Conservation (phyloP, 163 green algal species). For the Chlamydomonas reinhardtii region DNA sequence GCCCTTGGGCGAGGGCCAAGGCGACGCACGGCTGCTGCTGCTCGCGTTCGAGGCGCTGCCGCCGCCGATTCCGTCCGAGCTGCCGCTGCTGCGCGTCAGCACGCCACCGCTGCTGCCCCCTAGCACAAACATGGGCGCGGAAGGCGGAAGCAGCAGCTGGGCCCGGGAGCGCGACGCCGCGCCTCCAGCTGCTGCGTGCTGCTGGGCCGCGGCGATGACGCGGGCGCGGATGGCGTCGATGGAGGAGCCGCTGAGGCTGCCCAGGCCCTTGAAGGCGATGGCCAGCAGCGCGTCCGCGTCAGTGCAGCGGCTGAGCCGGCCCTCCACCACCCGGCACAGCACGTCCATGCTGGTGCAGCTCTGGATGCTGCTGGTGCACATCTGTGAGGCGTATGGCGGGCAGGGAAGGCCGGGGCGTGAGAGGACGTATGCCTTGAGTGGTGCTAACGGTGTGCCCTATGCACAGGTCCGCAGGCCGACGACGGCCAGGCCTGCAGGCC, state of each 20-base stretch:
- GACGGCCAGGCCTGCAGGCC: no score
- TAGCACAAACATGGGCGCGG: neutral
- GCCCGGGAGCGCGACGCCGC: no score
- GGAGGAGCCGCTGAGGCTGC: slow-evolving; percentile 31
- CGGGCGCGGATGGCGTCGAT: slow-evolving; percentile 14
- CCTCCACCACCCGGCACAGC: slow-evolving; percentile 57
- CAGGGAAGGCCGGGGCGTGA: no score
- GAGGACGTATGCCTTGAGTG: no score
- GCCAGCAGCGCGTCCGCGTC: slow-evolving; percentile 61
- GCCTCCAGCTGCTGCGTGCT: neutral
- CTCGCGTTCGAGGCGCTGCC: no score
- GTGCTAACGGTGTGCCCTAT: neutral
- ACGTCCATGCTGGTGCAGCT: slow-evolving; percentile 44
- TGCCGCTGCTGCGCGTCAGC: no score
- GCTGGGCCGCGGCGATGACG: neutral
- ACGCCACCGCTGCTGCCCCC: neutral
- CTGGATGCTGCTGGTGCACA: slow-evolving; percentile 40
- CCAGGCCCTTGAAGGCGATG: slow-evolving; percentile 54
- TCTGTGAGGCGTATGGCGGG: neutral
- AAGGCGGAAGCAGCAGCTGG: neutral
- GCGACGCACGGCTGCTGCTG: no score
- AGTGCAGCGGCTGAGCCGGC: slow-evolving; percentile 50
- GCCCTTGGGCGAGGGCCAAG: no score
- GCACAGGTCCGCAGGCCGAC: neutral
- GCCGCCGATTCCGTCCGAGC: no score